Evolutionary conservation across 148 eudicot genomes (phyloP).

Genomic region (Silene latifolia): DNA sequence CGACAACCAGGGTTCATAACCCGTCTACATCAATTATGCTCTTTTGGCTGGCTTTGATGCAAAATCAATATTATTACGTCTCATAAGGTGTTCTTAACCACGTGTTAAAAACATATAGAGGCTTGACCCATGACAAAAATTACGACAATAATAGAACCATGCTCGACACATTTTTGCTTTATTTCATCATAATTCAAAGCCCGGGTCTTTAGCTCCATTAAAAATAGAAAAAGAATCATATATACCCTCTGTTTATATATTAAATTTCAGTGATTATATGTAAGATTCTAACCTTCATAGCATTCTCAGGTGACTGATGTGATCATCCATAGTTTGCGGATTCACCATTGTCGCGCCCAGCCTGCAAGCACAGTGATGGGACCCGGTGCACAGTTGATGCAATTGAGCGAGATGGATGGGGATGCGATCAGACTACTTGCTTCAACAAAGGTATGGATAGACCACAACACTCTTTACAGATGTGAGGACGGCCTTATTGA

Average conservation of each 20-base stretch:
- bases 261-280: no score
- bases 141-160: neutral
- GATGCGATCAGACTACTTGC: slow-evolving; percentile 63
- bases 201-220: neutral
- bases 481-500: slow-evolving; percentile 74
- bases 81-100: no score
- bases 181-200: no score
- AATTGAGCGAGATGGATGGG: slow-evolving; percentile 47
- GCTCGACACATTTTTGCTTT: neutral
- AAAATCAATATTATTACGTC: no score
- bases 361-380: slow-evolving; percentile 50
- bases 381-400: slow-evolving; percentile 32
- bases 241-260: no score
- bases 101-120: no score
- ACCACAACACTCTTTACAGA: slow-evolving; percentile 68
- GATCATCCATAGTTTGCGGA: slow-evolving; percentile 69
- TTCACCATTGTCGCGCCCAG: slow-evolving; percentile 58
- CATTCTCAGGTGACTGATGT: slow-evolving; percentile 50
- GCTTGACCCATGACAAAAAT: no score
- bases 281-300: neutral
- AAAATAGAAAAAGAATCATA: neutral
- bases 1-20: no score
- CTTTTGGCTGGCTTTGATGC: no score
- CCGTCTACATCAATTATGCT: no score
- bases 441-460: slow-evolving; percentile 70